Percentiles rank a stretch among this genome's conserved stretches.
Evolutionary conservation across 306 rosid genomes (phyloP).

Genomic region (Quercus agrifolia): DNA sequence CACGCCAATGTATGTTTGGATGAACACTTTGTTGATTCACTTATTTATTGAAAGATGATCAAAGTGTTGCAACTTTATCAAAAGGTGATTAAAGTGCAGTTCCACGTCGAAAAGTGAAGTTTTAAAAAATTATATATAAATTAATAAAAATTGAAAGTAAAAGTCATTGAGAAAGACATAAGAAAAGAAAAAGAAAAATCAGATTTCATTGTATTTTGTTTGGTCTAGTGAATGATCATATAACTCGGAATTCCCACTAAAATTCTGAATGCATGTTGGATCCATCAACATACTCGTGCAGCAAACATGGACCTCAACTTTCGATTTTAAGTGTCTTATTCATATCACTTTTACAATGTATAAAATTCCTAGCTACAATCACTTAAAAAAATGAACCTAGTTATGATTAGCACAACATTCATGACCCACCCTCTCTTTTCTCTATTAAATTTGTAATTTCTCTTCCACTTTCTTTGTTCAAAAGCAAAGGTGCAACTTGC

Average conservation of each 20-base stretch:
- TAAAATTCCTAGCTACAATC: background rate
- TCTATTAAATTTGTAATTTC: background rate
- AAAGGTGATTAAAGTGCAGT: too few relatives aligned
- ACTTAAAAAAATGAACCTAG: background rate
- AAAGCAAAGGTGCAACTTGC: conserved; percentile 15
- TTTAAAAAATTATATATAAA: too few relatives aligned
- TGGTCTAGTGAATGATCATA: too few relatives aligned
- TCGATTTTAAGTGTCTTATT: background rate
- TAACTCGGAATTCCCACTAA: background rate
- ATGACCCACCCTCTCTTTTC: background rate
- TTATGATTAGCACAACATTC: background rate
- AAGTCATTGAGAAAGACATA: too few relatives aligned
- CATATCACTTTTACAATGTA: background rate
- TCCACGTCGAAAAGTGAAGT: accelerated
- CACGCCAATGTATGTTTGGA: too few relatives aligned
- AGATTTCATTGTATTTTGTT: background rate
- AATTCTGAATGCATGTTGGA: background rate
- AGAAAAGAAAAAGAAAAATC: background rate
- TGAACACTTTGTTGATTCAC: too few relatives aligned
- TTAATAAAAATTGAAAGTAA: too few relatives aligned
- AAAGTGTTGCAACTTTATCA: too few relatives aligned
- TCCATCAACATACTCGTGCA: conserved; percentile 12
- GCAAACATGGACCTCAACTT: background rate
- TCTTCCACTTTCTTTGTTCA: background rate
- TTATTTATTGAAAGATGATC: too few relatives aligned